Evolutionary conservation across 148 eudicot genomes (phyloP), one percentile per base, ranked within the genome.

Genomic region (Bassia scoparia): DNA sequence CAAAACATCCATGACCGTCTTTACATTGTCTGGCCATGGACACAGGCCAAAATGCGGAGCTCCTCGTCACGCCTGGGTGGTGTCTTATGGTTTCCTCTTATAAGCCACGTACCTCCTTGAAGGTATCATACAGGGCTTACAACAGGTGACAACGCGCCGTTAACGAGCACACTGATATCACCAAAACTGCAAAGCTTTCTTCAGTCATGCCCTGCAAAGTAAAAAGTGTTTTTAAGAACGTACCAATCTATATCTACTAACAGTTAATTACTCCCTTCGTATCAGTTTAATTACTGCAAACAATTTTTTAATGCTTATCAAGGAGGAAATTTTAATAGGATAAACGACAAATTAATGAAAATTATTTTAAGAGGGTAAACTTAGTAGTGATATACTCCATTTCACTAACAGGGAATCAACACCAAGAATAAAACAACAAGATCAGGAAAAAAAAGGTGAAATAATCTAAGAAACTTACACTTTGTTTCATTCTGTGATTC

Each of bases 41-140:
- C 69, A 55, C 90, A 87, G 15, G 86, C 80, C 8, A 89, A 82
- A 2, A 87, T 48, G 20, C 89, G 89, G 21, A 89, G 82, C 76
- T 89, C 94, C 50, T 83, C 87, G 10, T 84, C 67, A 1, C 72
- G 78, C 58, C 77, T 68, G 27, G n/a, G 27, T 41, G 71, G 61
- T 87, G 86, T 30, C 76, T 73, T 53, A 87, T 77, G 14, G 90
- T 85, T 61, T 83, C 60, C 88, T 84, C 76, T 85, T 87, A 72
- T 80, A 87, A 16, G 90, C 85, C 3, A 81, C 37, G 58, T 66
- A 87, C 56, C 82, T 81, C 56, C 77, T 87, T 12, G 87, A 84
- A 23, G 90, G 90, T n/a, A 53, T 87, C 82, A 50, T 87, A 87
- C 0, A 87, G 41, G 48, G 67, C 60, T 87, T 43, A 87, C 86